Base-by-base conservation (phyloP, 2,329 filamentous ascomycete species). In the Stagonosporopsis cucurbitacearum region DNA sequence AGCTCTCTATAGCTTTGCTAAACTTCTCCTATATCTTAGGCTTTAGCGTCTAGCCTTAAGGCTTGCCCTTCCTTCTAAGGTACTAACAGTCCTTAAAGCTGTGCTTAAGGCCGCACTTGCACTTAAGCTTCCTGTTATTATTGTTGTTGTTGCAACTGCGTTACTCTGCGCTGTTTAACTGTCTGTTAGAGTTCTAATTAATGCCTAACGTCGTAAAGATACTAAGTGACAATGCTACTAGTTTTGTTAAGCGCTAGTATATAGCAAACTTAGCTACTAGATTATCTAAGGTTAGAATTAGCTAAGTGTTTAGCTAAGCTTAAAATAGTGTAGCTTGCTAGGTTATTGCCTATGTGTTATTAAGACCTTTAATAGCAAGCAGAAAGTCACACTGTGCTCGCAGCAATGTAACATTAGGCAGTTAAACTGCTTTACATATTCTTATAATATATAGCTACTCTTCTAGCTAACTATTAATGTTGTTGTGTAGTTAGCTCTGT, bases 191-290 rank as follows among this genome's bases (percentile, higher is more conserved):
- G 35, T 22, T 49, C 22, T 49, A 35, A 40, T 40, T 23, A 26
- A 49, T 49, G 23, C 46, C 46, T 17, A 49, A 13, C n/a, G 33
- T 49, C 17, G 46, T 37, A 22, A 50, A 50, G 33, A 37, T 33
- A 25, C 48, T 37, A 35, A 50, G 48, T 23, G 30, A 52, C 33
- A 30, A 52, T 23, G 48, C 48, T 19, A 52, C 41, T 52, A 20
- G 49, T 20, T 20, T 42, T 25, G 25, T 50, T 20, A 20, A 50
- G 47, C 36, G 25, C 47, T 26, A 50, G 37, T 50, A 43, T 37
- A 43, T 50, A 17, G 25, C n/a, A 43, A 50, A 50, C 25, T 50
- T 37, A 17, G 37, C 39, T 22, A 50, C 37, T n/a, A 50, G 47
- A n/a, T 50, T 30, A 25, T 42, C 36, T 40, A 50, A 42, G 2